A percentile compares a stretch with the other conserved stretches of the same genome.
phyloP scores from a whole-genome alignment of 2,329 filamentous ascomycete species.

The Calonectria crousiana region DNA sequence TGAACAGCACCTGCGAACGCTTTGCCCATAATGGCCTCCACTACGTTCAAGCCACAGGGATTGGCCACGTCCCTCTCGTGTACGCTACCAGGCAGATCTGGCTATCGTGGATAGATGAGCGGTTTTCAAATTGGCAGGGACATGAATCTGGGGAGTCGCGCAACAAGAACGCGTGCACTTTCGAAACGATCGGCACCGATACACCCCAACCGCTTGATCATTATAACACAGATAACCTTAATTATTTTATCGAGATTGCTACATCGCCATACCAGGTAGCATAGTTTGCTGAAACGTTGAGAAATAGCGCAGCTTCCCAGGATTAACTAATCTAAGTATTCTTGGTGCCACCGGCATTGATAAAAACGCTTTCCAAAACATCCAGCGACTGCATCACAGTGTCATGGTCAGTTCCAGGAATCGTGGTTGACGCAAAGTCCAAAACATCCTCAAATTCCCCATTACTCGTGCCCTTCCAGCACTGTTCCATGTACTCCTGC shows the following conservation, averaged over 20 bases:
- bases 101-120: conserved; percentile 40
- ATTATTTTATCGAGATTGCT: not conserved
- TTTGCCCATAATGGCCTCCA: conserved; percentile 28
- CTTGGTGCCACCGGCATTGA: conserved; percentile 12
- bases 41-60: conserved; percentile 34
- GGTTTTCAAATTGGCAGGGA: conserved; percentile 18
- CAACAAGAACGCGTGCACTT: not conserved
- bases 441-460: conserved; percentile 20
- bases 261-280: not conserved
- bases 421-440: conserved; percentile 26
- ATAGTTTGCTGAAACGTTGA: not conserved
- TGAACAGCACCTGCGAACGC: conserved; percentile 36
- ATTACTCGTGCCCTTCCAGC: conserved; percentile 24
- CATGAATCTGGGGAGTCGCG: not conserved
- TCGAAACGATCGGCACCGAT: not conserved
- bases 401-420: conserved; percentile 30
- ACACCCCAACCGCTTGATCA: not conserved
- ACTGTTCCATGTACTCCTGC: conserved; percentile 32
- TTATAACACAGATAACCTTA: not conserved
- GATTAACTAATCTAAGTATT: not conserved
- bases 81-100: conserved; percentile 40
- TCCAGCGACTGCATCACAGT: conserved; percentile 23
- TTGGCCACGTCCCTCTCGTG: conserved; percentile 32
- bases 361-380: conserved; percentile 24
- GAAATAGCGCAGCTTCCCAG: not conserved